Conservation (phyloP, 2,329 filamentous ascomycete genomes). For the Colletotrichum noveboracense region DNA sequence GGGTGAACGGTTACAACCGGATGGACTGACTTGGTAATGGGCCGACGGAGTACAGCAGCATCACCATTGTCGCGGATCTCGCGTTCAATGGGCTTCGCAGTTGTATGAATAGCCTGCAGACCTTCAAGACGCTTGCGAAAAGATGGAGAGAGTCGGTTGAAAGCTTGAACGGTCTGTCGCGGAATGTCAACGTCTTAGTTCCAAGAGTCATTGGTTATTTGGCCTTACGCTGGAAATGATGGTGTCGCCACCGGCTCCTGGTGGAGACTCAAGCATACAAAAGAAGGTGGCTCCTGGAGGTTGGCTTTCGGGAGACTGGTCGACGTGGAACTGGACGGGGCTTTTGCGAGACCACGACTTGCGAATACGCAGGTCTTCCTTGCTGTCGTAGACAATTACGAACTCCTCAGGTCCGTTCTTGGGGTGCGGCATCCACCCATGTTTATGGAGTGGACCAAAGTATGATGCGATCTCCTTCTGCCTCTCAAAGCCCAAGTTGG, state of each 20-base stretch:
- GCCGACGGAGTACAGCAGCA: neutral
- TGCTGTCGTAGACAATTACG: neutral
- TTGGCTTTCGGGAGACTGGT: neutral
- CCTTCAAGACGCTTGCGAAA: neutral
- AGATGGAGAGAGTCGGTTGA: neutral
- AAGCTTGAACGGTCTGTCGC: neutral
- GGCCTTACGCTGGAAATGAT: neutral
- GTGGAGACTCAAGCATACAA: neutral
- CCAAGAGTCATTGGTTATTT: neutral
- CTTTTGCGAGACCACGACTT: neutral
- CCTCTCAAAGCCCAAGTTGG: neutral
- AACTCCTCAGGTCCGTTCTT: neutral
- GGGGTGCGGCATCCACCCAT: neutral
- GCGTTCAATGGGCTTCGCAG: neutral
- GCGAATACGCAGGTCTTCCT: neutral
- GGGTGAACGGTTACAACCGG: neutral
- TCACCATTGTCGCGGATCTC: neutral
- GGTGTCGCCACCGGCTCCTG: neutral
- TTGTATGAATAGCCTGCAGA: neutral
- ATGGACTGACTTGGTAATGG: neutral
- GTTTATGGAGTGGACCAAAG: neutral
- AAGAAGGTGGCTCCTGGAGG: neutral
- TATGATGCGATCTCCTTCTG: neutral
- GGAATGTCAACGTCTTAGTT: neutral
- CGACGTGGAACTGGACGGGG: neutral